phyloP scores from a whole-genome alignment of 2,329 filamentous ascomycete species.

The Pseudogymnoascus destructans region DNA sequence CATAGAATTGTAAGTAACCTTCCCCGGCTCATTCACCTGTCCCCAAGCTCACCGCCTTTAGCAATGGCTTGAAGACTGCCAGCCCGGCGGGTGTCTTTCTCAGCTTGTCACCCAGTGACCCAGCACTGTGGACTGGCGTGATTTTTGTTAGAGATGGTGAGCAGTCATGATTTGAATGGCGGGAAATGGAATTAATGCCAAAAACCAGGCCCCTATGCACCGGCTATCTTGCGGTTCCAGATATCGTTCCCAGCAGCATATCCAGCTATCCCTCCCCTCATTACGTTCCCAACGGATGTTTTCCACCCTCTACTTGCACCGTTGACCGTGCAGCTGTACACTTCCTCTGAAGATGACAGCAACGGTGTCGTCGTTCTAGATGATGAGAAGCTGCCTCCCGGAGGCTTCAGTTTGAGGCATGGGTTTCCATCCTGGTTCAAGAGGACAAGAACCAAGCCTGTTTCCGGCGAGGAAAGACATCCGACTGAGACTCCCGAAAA shows the following conservation, averaged over 20 bases:
- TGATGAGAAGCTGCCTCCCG: conserved; percentile 70
- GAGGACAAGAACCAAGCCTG: conserved; percentile 35
- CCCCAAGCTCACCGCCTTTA: conserved; percentile 28
- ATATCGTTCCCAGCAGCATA: conserved; percentile 76
- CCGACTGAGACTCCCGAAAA: background rate
- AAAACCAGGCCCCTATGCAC: conserved; percentile 66
- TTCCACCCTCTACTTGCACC: conserved; percentile 92
- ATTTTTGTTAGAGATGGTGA: conserved; percentile 81
- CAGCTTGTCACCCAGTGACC: conserved; percentile 67
- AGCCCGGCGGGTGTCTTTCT: conserved; percentile 82
- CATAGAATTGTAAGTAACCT: background rate
- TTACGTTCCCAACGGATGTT: conserved; percentile 84
- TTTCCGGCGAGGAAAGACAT: conserved; percentile 27
- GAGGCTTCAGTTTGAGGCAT: conserved; percentile 79
- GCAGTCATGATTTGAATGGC: conserved; percentile 11
- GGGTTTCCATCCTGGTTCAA: conserved; percentile 86
- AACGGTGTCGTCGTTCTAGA: conserved; percentile 75
- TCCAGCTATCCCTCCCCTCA: conserved; percentile 63
- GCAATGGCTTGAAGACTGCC: conserved; percentile 66
- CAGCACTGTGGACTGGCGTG: conserved; percentile 77
- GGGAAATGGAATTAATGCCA: conserved; percentile 7
- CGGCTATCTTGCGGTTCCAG: conserved; percentile 78
- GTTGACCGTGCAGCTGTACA: conserved; percentile 87
- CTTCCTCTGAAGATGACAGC: conserved; percentile 59
- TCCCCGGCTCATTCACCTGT: background rate